phyloP scores from a whole-genome alignment of 345 rosid genomes.

The Eucalyptus melliodora region DNA sequence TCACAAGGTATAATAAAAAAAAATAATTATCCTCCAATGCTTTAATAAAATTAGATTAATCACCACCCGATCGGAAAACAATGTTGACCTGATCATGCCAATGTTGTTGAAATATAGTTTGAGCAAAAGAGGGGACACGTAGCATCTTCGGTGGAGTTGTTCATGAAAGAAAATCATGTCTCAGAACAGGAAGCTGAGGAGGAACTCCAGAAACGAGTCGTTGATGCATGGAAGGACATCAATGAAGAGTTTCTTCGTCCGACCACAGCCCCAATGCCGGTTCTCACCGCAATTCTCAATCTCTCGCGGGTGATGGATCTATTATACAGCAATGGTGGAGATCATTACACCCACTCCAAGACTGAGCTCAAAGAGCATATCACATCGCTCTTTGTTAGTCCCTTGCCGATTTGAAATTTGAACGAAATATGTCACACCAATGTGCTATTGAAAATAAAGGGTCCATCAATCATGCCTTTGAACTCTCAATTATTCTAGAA shows the following conservation, averaged over 20 bases:
- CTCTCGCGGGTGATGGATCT: conserved; percentile 4
- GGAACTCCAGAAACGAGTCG: background rate
- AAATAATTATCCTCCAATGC: background rate
- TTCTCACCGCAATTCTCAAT: conserved; percentile 2
- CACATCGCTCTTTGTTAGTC: background rate
- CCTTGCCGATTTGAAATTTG: background rate
- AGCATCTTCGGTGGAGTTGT: conserved; percentile 11
- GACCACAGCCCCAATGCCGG: background rate
- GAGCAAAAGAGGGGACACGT: conserved; percentile 2
- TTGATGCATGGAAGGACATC: conserved; percentile 20
- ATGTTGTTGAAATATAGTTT: background rate
- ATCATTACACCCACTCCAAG: conserved; percentile 2
- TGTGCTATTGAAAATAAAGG: background rate
- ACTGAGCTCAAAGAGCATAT: background rate
- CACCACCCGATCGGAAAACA: background rate
- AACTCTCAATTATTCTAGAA: too few species aligned
- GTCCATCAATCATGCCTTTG: background rate
- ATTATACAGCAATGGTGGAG: background rate
- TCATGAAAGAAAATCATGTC: conserved; percentile 1
- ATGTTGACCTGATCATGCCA: background rate
- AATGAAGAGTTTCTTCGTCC: conserved; percentile 12
- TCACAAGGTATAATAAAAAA: background rate
- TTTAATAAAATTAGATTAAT: background rate
- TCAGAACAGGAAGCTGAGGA: background rate
- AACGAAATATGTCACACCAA: background rate